These are phyloP conservation scores for Sclerotinia minor DNA, from an alignment of 2,329 filamentous ascomycete genomes.

Conservation along the genomic window DNA sequence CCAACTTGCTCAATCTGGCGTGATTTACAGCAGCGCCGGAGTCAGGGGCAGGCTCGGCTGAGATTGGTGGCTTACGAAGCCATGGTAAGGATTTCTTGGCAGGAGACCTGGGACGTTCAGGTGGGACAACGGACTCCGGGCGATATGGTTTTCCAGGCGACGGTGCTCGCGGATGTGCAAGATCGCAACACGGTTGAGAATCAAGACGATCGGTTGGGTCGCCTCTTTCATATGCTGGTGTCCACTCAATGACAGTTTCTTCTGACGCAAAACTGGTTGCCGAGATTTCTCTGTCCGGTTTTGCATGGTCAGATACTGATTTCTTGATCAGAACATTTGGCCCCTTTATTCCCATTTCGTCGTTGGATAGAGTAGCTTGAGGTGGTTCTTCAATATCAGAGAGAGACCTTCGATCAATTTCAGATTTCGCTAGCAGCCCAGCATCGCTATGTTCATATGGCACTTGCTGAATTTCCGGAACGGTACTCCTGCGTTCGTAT, in stretches of 20 bases:
- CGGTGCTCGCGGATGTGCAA: constrained; percentile 1
- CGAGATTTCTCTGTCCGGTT: constrained; percentile 15
- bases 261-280: constrained; percentile 30
- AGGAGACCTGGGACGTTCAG: constrained; percentile 1
- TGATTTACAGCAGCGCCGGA: neutral
- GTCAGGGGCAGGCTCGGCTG: constrained; percentile 23
- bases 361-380: constrained; percentile 28
- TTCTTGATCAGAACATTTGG: constrained; percentile 21
- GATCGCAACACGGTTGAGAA: constrained; percentile 5
- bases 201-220: neutral
- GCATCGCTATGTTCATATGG: neutral
- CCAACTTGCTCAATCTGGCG: neutral
- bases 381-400: constrained; percentile 13
- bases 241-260: constrained; percentile 34
- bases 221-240: constrained; percentile 30
- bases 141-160: neutral
- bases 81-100: constrained; percentile 36
- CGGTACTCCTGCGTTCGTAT: constrained; percentile 16
- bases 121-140: neutral
- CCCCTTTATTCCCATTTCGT: constrained; percentile 28
- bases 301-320: neutral
- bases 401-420: neutral
- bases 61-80: constrained; percentile 33
- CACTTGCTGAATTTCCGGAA: constrained; percentile 20
- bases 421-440: neutral